phyloP scores from a whole-genome alignment of 768 basidiomycete genomes.

The Boletus rufocinnamomeus region DNA sequence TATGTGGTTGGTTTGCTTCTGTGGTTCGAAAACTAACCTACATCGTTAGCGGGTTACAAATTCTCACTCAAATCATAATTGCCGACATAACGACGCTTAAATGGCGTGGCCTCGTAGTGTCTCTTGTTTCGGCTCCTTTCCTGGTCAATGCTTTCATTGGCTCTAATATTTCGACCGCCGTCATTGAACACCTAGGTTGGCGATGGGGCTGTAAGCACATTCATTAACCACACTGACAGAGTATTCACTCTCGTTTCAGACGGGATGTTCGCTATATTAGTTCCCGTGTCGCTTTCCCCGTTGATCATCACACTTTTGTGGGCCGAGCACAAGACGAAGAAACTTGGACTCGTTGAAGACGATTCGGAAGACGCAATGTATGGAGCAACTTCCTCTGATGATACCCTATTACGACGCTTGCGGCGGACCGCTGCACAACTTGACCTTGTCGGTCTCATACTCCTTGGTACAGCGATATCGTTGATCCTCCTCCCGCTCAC shows the following conservation, averaged over 20 bases:
- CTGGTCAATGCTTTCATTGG: conserved; percentile 67
- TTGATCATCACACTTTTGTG: conserved; percentile 56
- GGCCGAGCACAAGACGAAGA: conserved; percentile 52
- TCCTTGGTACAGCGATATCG: conserved; percentile 51
- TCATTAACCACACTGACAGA: not conserved
- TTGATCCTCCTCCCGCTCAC: conserved; percentile 60
- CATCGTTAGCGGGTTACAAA: conserved; percentile 51
- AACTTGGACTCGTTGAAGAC: conserved; percentile 30
- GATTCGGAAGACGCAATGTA: not conserved
- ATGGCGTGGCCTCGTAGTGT: conserved; percentile 55
- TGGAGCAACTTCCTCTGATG: not conserved
- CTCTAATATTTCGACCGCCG: conserved; percentile 54
- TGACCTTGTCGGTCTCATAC: conserved; percentile 51
- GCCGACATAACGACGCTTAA: conserved; percentile 60
- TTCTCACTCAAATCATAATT: conserved; percentile 64
- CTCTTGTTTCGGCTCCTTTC: conserved; percentile 51
- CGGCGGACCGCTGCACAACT: conserved; percentile 37
- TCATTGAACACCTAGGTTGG: conserved; percentile 54
- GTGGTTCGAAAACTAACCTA: not conserved
- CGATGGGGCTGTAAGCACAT: conserved; percentile 64
- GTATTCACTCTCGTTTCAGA: conserved; percentile 35
- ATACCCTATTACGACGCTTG: conserved; percentile 8
- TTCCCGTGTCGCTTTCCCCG: conserved; percentile 51
- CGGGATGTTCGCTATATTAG: conserved; percentile 59
- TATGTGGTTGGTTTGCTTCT: conserved; percentile 31